Conservation (phyloP, 2,329 filamentous ascomycete genomes). For the Fusarium falciforme region DNA sequence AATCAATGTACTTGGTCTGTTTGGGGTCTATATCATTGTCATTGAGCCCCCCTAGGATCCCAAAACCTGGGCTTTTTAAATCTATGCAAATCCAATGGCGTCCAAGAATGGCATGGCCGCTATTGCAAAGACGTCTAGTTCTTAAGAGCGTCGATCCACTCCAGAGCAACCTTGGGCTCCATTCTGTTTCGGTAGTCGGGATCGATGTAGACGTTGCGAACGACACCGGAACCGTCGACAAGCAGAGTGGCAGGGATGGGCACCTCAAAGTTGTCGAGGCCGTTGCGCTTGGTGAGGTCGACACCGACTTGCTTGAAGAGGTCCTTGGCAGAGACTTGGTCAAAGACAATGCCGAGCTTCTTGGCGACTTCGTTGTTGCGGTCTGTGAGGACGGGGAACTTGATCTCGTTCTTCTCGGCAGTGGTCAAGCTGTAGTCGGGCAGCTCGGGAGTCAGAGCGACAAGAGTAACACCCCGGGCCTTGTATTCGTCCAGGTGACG, state of each 20-base stretch:
- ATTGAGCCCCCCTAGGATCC: too few species aligned
- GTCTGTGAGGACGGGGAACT: conserved; percentile 56
- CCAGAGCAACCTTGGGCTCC: conserved; percentile 49
- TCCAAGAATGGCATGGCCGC: neutral
- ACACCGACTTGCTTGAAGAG: conserved; percentile 44
- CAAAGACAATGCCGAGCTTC: conserved; percentile 52
- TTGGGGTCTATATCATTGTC: too few species aligned
- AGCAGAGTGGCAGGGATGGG: conserved; percentile 54
- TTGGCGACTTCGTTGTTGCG: conserved; percentile 49
- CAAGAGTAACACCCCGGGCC: conserved; percentile 53
- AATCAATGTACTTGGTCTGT: too few species aligned
- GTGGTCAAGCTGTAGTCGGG: conserved; percentile 52
- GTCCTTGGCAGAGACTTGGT: conserved; percentile 44
- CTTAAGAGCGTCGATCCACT: conserved; percentile 47
- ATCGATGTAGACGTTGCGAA: conserved; percentile 51
- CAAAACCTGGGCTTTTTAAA: neutral
- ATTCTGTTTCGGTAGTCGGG: conserved; percentile 52
- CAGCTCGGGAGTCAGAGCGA: conserved; percentile 56
- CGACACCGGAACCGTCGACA: conserved; percentile 49
- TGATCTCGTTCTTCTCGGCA: conserved; percentile 53
- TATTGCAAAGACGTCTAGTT: neutral
- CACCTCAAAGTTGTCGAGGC: conserved; percentile 52
- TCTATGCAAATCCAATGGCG: neutral
- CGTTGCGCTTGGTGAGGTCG: conserved; percentile 49
- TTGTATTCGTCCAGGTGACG: conserved; percentile 49